phyloP scores from a whole-genome alignment of 2,329 filamentous ascomycete genomes.

The Thyridium curvatum region DNA sequence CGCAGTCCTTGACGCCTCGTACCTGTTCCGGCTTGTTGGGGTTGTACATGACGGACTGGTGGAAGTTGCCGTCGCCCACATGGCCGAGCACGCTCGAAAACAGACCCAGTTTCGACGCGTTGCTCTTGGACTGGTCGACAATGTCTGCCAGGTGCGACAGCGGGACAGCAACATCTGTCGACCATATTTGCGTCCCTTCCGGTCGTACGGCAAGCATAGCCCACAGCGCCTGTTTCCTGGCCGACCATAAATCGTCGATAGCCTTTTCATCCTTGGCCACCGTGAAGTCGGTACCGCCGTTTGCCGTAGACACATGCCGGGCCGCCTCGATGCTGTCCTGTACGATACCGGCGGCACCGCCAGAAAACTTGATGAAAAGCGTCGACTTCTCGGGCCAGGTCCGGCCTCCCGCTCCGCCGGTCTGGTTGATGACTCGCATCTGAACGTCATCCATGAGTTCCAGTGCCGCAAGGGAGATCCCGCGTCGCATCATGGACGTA shows the following conservation, averaged over 20 bases:
- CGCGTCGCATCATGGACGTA: constrained; percentile 54
- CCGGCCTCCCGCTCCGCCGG: constrained; percentile 49
- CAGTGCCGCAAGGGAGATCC: constrained; percentile 60
- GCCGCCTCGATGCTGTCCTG: constrained; percentile 51
- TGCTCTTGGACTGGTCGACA: constrained; percentile 36
- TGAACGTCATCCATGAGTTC: constrained; percentile 60
- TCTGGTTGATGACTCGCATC: constrained; percentile 61
- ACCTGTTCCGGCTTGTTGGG: constrained; percentile 51
- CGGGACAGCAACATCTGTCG: constrained; percentile 75
- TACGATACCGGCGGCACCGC: constrained; percentile 53
- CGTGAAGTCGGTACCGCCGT: constrained; percentile 56
- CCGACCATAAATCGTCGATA: constrained; percentile 66
- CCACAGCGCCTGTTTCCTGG: constrained; percentile 70
- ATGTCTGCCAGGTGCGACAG: constrained; percentile 66
- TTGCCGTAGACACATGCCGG: constrained; percentile 43
- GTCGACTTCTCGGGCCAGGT: constrained; percentile 66
- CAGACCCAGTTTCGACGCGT: constrained; percentile 20
- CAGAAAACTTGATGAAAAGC: constrained; percentile 70
- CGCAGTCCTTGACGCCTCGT: constrained; percentile 47
- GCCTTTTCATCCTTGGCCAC: constrained; percentile 61
- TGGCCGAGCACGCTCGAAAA: constrained; percentile 64
- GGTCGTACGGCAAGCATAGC: constrained; percentile 53
- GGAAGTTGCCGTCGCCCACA: constrained; percentile 71
- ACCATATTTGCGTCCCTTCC: constrained; percentile 57
- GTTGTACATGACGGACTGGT: constrained; percentile 39